Conservation (phyloP, 805 yeast genomes). For the Metschnikowia peoriensis region DNA sequence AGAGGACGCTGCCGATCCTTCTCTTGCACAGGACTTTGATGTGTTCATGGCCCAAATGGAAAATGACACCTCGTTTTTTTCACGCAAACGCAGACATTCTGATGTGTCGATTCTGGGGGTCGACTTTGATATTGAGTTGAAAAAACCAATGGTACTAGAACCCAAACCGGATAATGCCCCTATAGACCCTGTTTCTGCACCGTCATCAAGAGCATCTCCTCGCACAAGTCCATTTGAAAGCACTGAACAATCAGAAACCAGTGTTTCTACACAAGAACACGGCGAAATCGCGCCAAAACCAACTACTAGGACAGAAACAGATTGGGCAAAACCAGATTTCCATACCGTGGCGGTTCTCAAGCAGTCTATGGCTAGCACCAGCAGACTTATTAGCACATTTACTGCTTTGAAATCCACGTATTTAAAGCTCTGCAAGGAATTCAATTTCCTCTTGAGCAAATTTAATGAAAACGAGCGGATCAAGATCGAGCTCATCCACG, state of each 20-base stretch:
- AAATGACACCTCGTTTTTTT: slow-evolving; percentile 3
- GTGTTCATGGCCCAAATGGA: slow-evolving; percentile 15
- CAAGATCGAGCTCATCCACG: slow-evolving; percentile 35
- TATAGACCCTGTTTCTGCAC: slow-evolving; percentile 3
- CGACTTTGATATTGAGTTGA: slow-evolving; percentile 1
- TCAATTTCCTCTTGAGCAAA: slow-evolving; percentile 33
- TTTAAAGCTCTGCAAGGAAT: slow-evolving; percentile 38
- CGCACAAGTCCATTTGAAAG: slow-evolving; percentile 12
- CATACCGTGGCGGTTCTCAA: slow-evolving; percentile 22
- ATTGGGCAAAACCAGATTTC: slow-evolving; percentile 4
- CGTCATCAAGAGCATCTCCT: slow-evolving; percentile 15
- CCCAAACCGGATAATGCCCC: neutral
- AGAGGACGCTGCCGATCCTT: neutral
- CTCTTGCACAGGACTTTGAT: slow-evolving; percentile 9
- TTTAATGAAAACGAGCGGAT: slow-evolving; percentile 37
- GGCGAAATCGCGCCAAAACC: neutral
- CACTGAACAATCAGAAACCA: slow-evolving; percentile 13
- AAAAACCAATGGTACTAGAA: neutral
- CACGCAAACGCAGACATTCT: slow-evolving; percentile 5
- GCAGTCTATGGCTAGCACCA: slow-evolving; percentile 24
- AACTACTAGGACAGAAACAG: neutral
- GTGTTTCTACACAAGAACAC: slow-evolving; percentile 11
- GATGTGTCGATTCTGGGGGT: neutral
- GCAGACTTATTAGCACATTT: slow-evolving; percentile 30
- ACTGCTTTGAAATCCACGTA: slow-evolving; percentile 35